These are phyloP conservation scores for Vitis cinerea DNA, from an alignment of 164 flowering plant genomes.

Conservation along the genomic window DNA sequence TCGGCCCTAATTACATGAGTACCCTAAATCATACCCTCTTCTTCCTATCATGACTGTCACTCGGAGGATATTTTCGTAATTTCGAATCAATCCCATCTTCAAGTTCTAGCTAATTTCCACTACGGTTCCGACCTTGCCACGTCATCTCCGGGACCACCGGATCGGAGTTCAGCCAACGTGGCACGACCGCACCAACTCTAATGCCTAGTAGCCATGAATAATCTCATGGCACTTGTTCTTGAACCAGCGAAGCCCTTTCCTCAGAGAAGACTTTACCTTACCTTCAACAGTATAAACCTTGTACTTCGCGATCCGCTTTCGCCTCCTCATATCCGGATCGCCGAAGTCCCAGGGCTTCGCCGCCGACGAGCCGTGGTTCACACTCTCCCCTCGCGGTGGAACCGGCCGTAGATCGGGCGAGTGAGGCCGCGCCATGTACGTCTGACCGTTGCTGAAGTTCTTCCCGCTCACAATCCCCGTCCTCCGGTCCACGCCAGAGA, in stretches of 20 bases:
- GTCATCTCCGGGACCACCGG: too few species aligned
- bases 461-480: slow-evolving; percentile 54
- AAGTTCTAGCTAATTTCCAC: too few species aligned
- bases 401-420: slow-evolving; percentile 17
- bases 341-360: slow-evolving; percentile 50
- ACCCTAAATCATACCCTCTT: too few species aligned
- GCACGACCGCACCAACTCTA: too few species aligned
- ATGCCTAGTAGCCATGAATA: slow-evolving; percentile 49
- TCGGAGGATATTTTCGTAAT: too few species aligned
- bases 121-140: too few species aligned
- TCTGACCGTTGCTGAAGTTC: slow-evolving; percentile 25
- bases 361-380: not conserved
- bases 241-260: slow-evolving; percentile 75
- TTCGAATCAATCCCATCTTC: too few species aligned
- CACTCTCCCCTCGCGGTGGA: slow-evolving; percentile 14
- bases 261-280: slow-evolving; percentile 59
- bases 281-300: slow-evolving; percentile 77
- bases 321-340: slow-evolving; percentile 73
- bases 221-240: slow-evolving; percentile 71
- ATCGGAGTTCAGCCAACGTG: too few species aligned
- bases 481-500: slow-evolving; percentile 32
- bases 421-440: slow-evolving; percentile 13
- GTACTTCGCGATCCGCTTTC: slow-evolving; percentile 63
- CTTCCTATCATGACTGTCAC: too few species aligned
- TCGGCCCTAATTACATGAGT: too few species aligned